Evolutionary conservation across 75 land plant genomes (phyloP).

Genomic region (Pinus taeda): DNA sequence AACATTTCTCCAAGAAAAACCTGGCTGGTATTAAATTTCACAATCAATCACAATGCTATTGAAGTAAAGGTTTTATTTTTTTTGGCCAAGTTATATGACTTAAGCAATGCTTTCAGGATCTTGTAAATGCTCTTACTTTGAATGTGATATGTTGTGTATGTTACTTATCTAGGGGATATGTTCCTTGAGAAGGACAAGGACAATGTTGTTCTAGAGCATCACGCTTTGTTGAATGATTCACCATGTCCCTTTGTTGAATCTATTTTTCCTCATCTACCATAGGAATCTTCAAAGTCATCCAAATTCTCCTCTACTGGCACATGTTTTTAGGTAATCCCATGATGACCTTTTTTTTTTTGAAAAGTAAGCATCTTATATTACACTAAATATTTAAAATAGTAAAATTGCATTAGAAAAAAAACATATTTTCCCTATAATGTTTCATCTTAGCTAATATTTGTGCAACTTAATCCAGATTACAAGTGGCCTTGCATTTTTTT

Average conservation of each 20-base stretch:
- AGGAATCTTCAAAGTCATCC: conserved; percentile 78
- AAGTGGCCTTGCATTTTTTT: too few species aligned
- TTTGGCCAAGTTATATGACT: neutral
- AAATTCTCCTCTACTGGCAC: too few species aligned
- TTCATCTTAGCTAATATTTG: too few species aligned
- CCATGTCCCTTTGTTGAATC: conserved; percentile 72
- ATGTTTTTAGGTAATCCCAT: too few species aligned
- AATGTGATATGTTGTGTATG: conserved; percentile 35
- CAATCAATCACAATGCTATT: conserved; percentile 87
- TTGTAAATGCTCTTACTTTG: neutral
- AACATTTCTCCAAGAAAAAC: conserved; percentile 88
- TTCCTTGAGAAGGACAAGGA: conserved; percentile 96
- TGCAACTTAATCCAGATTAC: too few species aligned
- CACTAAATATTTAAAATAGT: conserved; percentile 14
- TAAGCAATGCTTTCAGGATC: neutral
- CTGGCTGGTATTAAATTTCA: conserved; percentile 86
- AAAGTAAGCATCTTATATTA: too few species aligned
- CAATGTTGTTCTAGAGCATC: conserved; percentile 90
- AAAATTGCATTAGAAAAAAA: too few species aligned
- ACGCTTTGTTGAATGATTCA: conserved; percentile 73
- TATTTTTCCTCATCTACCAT: conserved; percentile 71
- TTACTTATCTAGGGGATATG: conserved; percentile 81
- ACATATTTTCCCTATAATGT: too few species aligned
- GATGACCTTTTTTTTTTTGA: too few species aligned
- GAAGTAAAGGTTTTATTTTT: conserved; percentile 58